These are phyloP conservation scores for Phylloporus sp. DNA, from an alignment of 1,284 basidiomycete genomes.

Conservation along the genomic window DNA sequence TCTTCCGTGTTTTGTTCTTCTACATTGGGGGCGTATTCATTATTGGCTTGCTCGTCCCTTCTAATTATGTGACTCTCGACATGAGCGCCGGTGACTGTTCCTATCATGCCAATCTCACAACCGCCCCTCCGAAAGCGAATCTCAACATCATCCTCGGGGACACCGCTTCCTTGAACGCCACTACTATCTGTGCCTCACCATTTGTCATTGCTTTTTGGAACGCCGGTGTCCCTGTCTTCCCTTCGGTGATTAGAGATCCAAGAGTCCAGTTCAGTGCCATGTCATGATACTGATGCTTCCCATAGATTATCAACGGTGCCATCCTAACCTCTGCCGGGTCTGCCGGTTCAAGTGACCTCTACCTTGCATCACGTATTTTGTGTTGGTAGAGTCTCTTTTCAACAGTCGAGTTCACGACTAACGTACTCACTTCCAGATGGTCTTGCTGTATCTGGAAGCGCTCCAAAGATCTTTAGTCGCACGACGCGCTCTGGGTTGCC, in stretches of 20 bases:
- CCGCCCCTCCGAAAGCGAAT: too few species aligned
- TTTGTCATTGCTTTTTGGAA: conserved; percentile 57
- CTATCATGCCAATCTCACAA: too few species aligned
- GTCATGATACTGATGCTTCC: neutral
- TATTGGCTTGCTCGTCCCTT: conserved; percentile 58
- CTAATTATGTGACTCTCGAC: conserved; percentile 46
- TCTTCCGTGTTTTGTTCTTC: conserved; percentile 55
- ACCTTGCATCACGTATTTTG: conserved; percentile 30
- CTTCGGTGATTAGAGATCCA: conserved; percentile 40
- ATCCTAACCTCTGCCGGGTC: conserved; percentile 69
- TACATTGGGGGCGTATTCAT: conserved; percentile 56
- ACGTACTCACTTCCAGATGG: conserved; percentile 47
- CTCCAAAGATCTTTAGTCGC: conserved; percentile 58
- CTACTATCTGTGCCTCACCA: conserved; percentile 53
- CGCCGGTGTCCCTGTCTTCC: conserved; percentile 57
- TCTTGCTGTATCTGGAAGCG: conserved; percentile 60
- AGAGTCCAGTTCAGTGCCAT: neutral
- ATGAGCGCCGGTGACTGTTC: too few species aligned
- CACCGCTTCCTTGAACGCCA: conserved; percentile 38
- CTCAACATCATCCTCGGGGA: too few species aligned
- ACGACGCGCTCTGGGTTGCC: conserved; percentile 64
- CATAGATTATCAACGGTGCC: conserved; percentile 63
- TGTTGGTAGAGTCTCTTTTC: conserved; percentile 16
- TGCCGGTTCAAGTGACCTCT: conserved; percentile 38
- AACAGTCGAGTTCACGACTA: too few species aligned